Conservation (phyloP, 1,139 yeast genomes). For the Candida tunisiensis region DNA sequence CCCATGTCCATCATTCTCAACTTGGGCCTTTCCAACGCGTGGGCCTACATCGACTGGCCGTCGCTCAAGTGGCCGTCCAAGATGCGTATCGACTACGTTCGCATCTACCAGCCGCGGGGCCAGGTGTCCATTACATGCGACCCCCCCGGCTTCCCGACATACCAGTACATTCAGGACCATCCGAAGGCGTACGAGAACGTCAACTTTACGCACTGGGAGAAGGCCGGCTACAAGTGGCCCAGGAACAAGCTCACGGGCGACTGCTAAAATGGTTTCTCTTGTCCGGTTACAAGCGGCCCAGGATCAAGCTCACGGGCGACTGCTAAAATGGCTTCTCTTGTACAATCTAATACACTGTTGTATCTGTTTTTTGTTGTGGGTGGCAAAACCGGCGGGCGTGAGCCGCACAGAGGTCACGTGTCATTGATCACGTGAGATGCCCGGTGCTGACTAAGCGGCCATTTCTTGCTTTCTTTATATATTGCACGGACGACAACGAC, state of each 20-base stretch:
- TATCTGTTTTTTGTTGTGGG: too few relatives aligned
- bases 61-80: constrained; percentile 49
- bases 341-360: neutral
- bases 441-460: too few relatives aligned
- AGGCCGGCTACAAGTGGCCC: constrained; percentile 54
- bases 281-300: constrained; percentile 55
- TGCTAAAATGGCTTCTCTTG: constrained; percentile 14
- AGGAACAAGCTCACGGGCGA: constrained; percentile 30
- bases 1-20: constrained; percentile 75
- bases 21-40: constrained; percentile 61
- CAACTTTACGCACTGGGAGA: constrained; percentile 49
- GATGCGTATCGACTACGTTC: constrained; percentile 56
- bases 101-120: constrained; percentile 58
- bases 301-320: constrained; percentile 28
- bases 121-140: constrained; percentile 47
- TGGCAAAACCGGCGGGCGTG: too few relatives aligned
- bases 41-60: constrained; percentile 77
- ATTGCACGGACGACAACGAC: too few relatives aligned
- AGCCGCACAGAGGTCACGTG: too few relatives aligned
- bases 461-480: too few relatives aligned
- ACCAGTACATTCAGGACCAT: constrained; percentile 53
- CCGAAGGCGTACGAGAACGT: constrained; percentile 41
- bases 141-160: constrained; percentile 57
- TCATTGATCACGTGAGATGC: too few relatives aligned
- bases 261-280: too few relatives aligned